Base-by-base conservation (phyloP, 352 stramenopile genomes). In the Pilasporangium apinafurcum region DNA sequence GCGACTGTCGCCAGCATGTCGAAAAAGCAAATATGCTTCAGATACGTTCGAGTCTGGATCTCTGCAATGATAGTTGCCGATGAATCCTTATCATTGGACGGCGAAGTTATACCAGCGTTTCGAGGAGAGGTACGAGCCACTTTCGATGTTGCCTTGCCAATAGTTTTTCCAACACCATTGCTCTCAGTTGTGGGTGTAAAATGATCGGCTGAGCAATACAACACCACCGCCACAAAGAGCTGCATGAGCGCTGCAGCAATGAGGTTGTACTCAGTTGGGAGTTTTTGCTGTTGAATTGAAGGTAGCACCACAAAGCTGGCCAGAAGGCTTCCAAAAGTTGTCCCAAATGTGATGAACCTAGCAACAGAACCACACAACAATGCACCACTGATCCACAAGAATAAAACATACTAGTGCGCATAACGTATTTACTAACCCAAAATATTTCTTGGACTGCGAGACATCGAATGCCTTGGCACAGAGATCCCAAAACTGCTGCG, bases 1-100 rank as follows among this genome's bases (percentile, higher is more conserved):
- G 89, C 73, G 10, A 90, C 60, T 0, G 82, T 93, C 0, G 82
- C 79, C 24, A 90, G 45, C 53, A 93, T 68, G 31, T 93, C 82
- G 35, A 93, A 93, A 33, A 93, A 86, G 53, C 82, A 93, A 56
- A 93, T 87, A 46, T 93, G 79, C 39, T 88, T 78, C 24, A 93
- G 54, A 37, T 93, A 93, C 12, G 72, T 84, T 18, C 79, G 72
- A 5, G 50, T 30, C 26, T 88, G 70, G 31, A 94, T 89, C 18
- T 91, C 77, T 1, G 50, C 51, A 8, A 77, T 62, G 47, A 86
- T 73, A 1, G 69, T 53, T 0, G 54, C 36, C 0, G 59, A 70
- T 9, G 71, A 55, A n/a, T n/a, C n/a, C n/a, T n/a, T n/a, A n/a
- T n/a, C n/a, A n/a, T n/a, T n/a, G n/a, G n/a, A n/a, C n/a, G n/a